These are phyloP conservation scores for Pyronema domesticum DNA, from an alignment of 495 filamentous ascomycete genomes.

Conservation along the genomic window DNA sequence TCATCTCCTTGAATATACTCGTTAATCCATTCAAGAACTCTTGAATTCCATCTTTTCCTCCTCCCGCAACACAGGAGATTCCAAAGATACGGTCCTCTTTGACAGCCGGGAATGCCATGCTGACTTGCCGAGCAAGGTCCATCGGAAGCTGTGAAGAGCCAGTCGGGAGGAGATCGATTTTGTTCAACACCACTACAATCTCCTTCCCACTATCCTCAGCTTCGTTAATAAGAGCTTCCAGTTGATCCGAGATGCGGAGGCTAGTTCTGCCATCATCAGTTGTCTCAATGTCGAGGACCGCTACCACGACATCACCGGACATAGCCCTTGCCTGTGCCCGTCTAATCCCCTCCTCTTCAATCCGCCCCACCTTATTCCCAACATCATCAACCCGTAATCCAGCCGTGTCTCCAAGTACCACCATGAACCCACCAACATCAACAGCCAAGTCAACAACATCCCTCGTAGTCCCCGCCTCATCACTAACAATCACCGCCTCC, in stretches of 20 bases:
- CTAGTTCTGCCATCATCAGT: conserved; percentile 21
- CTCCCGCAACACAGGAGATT: conserved; percentile 46
- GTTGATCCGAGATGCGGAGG: conserved; percentile 38
- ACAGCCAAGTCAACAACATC: conserved; percentile 88
- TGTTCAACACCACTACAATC: conserved; percentile 63
- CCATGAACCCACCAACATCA: conserved; percentile 76
- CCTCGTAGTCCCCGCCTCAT: conserved; percentile 78
- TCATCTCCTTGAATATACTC: conserved; percentile 52
- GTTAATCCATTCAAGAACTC: conserved; percentile 48
- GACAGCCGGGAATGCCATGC: conserved; percentile 18
- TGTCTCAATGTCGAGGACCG: conserved; percentile 52
- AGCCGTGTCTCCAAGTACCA: conserved; percentile 80
- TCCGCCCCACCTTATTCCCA: conserved; percentile 32
- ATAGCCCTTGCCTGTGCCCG: conserved; percentile 63
- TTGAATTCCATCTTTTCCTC: conserved; percentile 42
- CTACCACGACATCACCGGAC: conserved; percentile 72
- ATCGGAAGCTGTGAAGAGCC: conserved; percentile 10
- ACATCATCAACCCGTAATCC: conserved; percentile 42
- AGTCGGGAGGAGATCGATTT: conserved; percentile 44
- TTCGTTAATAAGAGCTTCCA: conserved; percentile 38
- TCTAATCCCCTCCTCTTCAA: conserved; percentile 83
- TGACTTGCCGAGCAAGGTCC: conserved; percentile 12
- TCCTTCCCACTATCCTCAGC: conserved; percentile 39
- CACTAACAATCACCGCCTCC: conserved; percentile 85
- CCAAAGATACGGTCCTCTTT: conserved; percentile 34